phyloP scores from a whole-genome alignment of 2,329 filamentous ascomycete genomes.

The Alternaria sp. region DNA sequence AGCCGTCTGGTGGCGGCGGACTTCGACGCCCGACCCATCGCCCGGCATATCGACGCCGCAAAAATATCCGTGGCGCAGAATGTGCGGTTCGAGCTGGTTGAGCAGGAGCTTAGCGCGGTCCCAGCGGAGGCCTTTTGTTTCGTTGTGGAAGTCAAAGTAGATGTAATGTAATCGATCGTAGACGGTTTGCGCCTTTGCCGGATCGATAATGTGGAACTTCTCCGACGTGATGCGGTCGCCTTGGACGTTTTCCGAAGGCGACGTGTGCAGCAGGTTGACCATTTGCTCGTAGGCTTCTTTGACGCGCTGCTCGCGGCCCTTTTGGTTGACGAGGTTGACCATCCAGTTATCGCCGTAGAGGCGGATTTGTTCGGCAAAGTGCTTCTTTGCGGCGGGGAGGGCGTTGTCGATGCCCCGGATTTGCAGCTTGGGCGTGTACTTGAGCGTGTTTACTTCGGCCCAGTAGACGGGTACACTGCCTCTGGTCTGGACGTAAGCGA shows the following conservation, averaged over 20 bases:
- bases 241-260: conserved; percentile 71
- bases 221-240: conserved; percentile 74
- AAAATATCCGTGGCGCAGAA: conserved; percentile 88
- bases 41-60: conserved; percentile 86
- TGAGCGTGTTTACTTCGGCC: conserved; percentile 92
- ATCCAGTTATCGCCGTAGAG: conserved; percentile 97
- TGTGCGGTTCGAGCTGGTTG: conserved; percentile 78
- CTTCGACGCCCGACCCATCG: conserved; percentile 76
- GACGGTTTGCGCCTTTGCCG: conserved; percentile 64
- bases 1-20: conserved; percentile 81
- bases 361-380: conserved; percentile 92
- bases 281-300: conserved; percentile 95
- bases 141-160: conserved; percentile 98
- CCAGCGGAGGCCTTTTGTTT: conserved; percentile 95
- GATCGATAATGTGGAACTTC: conserved; percentile 82
- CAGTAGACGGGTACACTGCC: conserved; percentile 96
- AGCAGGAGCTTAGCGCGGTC: conserved; percentile 88
- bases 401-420: conserved; percentile 85
- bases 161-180: conserved; percentile 92
- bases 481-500: conserved; percentile 95
- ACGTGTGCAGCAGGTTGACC: conserved; percentile 76
- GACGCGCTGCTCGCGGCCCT: conserved; percentile 85
- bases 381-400: conserved; percentile 77
- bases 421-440: conserved; percentile 90
- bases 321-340: conserved; percentile 97